Evolutionary conservation across 768 basidiomycete genomes (phyloP), one percentile per base, ranked within the genome.

Genomic region (Ramaria sp.): DNA sequence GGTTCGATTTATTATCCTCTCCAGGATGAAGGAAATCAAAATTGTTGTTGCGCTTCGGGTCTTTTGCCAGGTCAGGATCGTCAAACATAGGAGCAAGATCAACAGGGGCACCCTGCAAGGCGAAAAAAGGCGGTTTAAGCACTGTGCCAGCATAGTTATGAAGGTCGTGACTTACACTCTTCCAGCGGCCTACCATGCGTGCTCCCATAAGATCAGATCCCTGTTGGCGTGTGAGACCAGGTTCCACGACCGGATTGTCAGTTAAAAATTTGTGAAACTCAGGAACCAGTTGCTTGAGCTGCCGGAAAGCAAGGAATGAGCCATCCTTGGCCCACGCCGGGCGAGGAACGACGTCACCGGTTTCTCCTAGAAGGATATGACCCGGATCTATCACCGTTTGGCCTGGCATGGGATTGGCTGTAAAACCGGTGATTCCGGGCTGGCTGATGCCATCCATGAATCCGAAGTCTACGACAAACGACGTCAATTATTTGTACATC

Each of bases 141-240:
- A 25, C 52, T 52, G 6, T 24, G 22, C n/a, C 12, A 38, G 27
- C 13, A 16, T 15, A 25, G 37, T 32, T 24, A 48, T 24, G 24
- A 41, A 13, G 20, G 36, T n/a, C 34, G 3, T 12, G 18, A 55
- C 53, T 10, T 20, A 55, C 67, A 52, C 63, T 66, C 64, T 68
- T 68, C 68, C 68, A 69, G 6, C 68, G 60, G 4, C 68, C 68
- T 1, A 68, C 36, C 52, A 68, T 58, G n/a, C 68, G 63, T 5
- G 68, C 68, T 18, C 66, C 66, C 44, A 66, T 59, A 16, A 65
- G 62, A 15, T 59, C 66, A 10, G 62, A 58, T 16, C 60, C 62
- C 30, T 32, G 56, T 58, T 3, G 48, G 55, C 0, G 63, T 57
- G 3, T 51, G 56, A 18, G 57, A 3, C 56, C 63, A 32, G 57